phyloP scores from a whole-genome alignment of 2,329 filamentous ascomycete species.

The Blumeria hordei region DNA sequence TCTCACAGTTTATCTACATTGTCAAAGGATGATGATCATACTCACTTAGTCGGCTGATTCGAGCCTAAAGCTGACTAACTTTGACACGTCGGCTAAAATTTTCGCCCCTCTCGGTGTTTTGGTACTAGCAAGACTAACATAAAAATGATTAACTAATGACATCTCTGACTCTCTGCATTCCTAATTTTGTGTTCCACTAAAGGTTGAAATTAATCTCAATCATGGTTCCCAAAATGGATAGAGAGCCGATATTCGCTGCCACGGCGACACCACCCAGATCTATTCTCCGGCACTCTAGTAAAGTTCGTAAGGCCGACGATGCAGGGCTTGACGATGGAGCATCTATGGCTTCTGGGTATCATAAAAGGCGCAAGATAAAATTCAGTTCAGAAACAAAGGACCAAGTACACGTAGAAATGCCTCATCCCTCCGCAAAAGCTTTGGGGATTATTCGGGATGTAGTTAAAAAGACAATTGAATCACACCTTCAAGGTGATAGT shows the following conservation, averaged over 20 bases:
- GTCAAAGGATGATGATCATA: no score
- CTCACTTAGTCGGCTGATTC: no score
- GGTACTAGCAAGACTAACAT: no score
- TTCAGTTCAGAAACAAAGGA: slow-evolving; percentile 15
- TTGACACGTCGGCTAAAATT: no score
- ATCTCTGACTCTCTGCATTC: background rate
- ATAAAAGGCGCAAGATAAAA: slow-evolving; percentile 12
- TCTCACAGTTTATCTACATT: no score
- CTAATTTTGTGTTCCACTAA: slow-evolving; percentile 9
- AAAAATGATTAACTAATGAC: background rate
- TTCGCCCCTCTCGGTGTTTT: no score
- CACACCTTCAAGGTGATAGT: slow-evolving; percentile 30
- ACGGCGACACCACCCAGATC: slow-evolving; percentile 10
- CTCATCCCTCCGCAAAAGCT: slow-evolving; percentile 9
- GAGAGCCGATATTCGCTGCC: slow-evolving; percentile 2
- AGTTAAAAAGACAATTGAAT: slow-evolving; percentile 22
- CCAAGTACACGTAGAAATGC: slow-evolving; percentile 14
- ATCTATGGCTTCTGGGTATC: slow-evolving; percentile 9
- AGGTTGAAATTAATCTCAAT: background rate
- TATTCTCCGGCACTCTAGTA: slow-evolving; percentile 11
- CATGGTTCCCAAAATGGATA: slow-evolving; percentile 9
- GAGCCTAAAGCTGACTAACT: no score
- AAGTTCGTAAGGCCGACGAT: slow-evolving; percentile 11
- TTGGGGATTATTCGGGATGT: slow-evolving; percentile 12
- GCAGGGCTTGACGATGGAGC: slow-evolving; percentile 10